phyloP scores from a whole-genome alignment of 371 early-diverging fungal genomes.

The Funneliformis caledonium region DNA sequence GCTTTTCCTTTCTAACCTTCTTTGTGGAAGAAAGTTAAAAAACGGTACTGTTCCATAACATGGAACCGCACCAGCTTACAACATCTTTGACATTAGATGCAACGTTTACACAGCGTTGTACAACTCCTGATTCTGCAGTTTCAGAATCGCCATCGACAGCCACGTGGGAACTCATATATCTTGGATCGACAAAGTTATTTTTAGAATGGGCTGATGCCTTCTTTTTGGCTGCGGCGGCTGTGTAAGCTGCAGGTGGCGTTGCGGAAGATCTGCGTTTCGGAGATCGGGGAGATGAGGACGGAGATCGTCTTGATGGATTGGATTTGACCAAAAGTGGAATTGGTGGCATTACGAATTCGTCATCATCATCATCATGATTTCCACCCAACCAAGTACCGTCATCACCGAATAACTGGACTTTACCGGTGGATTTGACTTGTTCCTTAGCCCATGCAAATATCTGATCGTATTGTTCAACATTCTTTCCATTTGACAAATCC shows the following conservation, averaged over 20 bases:
- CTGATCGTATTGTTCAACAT: conserved; percentile 9
- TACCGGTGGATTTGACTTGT: conserved; percentile 31
- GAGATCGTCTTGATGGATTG: not conserved
- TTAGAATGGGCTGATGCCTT: not conserved
- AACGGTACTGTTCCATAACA: conserved; percentile 34
- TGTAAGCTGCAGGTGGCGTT: not conserved
- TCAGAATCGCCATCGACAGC: not conserved
- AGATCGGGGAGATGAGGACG: not conserved
- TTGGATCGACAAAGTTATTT: not conserved
- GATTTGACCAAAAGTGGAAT: conserved; percentile 2
- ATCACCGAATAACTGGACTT: conserved; percentile 8
- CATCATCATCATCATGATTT: conserved; percentile 13
- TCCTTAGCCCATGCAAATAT: conserved; percentile 34
- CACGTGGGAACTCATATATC: not conserved
- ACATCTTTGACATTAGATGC: conserved; percentile 37
- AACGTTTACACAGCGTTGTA: conserved; percentile 28
- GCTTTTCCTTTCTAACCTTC: conserved; percentile 9
- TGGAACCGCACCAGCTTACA: conserved; percentile 36
- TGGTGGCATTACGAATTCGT: conserved; percentile 14
- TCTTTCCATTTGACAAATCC: not conserved
- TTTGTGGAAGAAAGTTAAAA: not conserved
- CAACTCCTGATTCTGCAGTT: conserved; percentile 20
- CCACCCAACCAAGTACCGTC: conserved; percentile 10
- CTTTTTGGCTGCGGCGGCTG: not conserved
- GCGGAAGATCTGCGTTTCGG: not conserved